phyloP scores from a whole-genome alignment of 495 filamentous ascomycete species.

The Penicillium salamii region DNA sequence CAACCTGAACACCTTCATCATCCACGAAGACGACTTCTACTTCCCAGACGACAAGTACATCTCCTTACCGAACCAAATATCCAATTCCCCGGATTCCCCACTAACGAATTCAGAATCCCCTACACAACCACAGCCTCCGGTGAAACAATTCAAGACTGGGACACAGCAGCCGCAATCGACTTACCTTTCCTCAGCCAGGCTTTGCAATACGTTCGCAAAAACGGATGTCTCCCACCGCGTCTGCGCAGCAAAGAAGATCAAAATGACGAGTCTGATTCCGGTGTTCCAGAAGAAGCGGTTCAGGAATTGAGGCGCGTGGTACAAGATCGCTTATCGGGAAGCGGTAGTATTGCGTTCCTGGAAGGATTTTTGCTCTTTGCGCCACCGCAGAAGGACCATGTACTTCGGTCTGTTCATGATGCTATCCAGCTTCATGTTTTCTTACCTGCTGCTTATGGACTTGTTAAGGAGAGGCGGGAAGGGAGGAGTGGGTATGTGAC shows the following conservation, averaged over 20 bases:
- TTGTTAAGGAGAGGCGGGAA: constrained; percentile 65
- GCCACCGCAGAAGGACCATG: constrained; percentile 25
- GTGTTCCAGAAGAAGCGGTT: constrained; percentile 28
- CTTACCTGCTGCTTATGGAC: constrained; percentile 57
- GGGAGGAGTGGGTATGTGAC: constrained; percentile 83
- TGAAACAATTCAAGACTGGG: constrained; percentile 74
- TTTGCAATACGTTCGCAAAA: constrained; percentile 58
- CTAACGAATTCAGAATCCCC: constrained; percentile 57
- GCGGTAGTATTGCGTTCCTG: constrained; percentile 48
- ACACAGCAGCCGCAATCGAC: constrained; percentile 73
- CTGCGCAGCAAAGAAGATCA: constrained; percentile 74
- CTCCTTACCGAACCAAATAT: not conserved
- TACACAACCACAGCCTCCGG: constrained; percentile 38
- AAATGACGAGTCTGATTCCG: constrained; percentile 59
- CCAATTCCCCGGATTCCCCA: not conserved
- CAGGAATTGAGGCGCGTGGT: constrained; percentile 16
- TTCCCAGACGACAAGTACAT: constrained; percentile 65
- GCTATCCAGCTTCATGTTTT: constrained; percentile 74
- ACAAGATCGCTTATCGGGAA: not conserved
- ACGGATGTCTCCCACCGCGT: constrained; percentile 64
- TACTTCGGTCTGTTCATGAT: constrained; percentile 40
- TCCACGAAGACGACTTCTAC: constrained; percentile 95
- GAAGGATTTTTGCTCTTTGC: constrained; percentile 87
- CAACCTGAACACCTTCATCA: constrained; percentile 58
- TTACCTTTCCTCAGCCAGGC: constrained; percentile 58